Conservation (phyloP, 2,329 filamentous ascomycete species). For the Paracamarosporium sp. region DNA sequence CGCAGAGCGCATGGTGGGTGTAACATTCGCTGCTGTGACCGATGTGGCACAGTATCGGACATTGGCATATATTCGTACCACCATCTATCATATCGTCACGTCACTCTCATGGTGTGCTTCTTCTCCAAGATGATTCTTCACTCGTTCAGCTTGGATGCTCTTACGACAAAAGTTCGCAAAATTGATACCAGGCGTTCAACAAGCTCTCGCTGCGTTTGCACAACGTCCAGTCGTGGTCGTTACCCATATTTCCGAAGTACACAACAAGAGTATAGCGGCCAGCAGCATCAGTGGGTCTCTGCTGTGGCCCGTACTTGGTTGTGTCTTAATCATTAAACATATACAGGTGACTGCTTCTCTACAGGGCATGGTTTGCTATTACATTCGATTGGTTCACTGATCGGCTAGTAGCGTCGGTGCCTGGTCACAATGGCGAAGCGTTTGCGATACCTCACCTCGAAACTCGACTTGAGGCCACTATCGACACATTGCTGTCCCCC, state of each 20-base stretch:
- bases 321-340: neutral
- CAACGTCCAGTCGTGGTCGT: neutral
- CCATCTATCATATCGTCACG: neutral
- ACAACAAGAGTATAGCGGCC: neutral
- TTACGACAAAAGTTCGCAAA: too few species aligned
- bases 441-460: constrained; percentile 1
- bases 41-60: neutral
- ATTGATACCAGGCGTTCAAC: too few species aligned
- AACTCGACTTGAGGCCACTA: neutral
- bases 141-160: too few species aligned
- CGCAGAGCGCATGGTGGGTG: neutral
- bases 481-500: neutral
- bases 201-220: too few species aligned
- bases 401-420: neutral
- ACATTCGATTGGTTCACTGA: neutral
- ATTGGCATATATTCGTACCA: neutral
- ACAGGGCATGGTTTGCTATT: too few species aligned
- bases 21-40: neutral
- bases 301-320: neutral
- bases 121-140: neutral
- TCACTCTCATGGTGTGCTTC: neutral
- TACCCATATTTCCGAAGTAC: neutral
- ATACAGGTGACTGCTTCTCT: neutral
- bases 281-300: neutral
- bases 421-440: neutral